Evolutionary conservation across 768 basidiomycete species (phyloP).

Genomic region (Tylopilus rubrobrunneus): DNA sequence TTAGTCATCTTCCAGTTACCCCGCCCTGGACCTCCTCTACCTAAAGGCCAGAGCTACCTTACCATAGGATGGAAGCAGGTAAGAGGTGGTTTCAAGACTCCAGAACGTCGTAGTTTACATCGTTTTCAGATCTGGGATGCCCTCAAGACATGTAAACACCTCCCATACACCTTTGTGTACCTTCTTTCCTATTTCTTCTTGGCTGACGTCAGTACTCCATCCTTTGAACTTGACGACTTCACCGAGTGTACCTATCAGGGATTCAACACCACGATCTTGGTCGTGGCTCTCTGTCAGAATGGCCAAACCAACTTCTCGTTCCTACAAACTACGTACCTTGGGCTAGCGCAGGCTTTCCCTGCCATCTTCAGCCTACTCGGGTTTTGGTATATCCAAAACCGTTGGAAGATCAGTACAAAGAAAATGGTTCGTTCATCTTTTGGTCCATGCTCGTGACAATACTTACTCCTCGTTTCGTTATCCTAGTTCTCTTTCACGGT

Average conservation of each 20-base stretch:
- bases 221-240: not conserved
- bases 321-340: constrained; percentile 75
- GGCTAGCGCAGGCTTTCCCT: constrained; percentile 70
- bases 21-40: too few relatives aligned
- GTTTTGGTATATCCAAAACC: constrained; percentile 80
- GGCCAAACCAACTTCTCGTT: constrained; percentile 80
- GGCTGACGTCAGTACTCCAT: constrained; percentile 51
- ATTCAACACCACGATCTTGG: constrained; percentile 72
- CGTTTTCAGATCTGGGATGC: constrained; percentile 67
- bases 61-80: too few relatives aligned
- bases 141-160: constrained; percentile 66
- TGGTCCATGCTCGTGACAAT: not conserved
- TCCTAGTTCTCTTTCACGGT: constrained; percentile 71
- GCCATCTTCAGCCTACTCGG: constrained; percentile 69
- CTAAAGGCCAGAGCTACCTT: too few relatives aligned
- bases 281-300: constrained; percentile 75
- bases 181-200: constrained; percentile 75
- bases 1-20: too few relatives aligned
- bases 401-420: constrained; percentile 78
- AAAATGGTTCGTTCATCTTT: constrained; percentile 53
- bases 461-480: not conserved
- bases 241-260: constrained; percentile 42
- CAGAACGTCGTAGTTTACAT: too few relatives aligned
- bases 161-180: constrained; percentile 82
- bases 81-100: too few relatives aligned